Percentiles rank a stretch among this genome's conserved stretches.
phyloP scores from a whole-genome alignment of 2,329 filamentous ascomycete species.

The Fusarium hostae region DNA sequence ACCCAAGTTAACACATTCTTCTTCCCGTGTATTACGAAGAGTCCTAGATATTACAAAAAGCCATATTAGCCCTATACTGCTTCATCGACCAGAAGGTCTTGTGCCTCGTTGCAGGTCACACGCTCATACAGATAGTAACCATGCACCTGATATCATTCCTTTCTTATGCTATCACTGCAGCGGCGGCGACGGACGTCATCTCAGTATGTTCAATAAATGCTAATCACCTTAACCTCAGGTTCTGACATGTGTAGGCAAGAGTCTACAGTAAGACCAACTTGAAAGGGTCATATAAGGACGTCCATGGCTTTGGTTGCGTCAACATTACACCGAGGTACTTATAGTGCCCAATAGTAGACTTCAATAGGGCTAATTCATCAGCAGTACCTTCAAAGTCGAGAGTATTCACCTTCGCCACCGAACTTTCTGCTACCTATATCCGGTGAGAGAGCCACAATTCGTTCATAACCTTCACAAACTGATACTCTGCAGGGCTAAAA shows the following conservation, averaged over 20 bases:
- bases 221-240: fast-evolving
- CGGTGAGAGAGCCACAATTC: neutral
- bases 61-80: too few relatives aligned
- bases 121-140: too few relatives aligned
- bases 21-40: neutral
- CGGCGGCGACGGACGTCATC: neutral
- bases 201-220: neutral
- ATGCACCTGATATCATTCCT: neutral
- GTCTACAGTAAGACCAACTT: neutral
- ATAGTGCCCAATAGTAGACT: fast-evolving
- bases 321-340: neutral
- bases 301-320: neutral
- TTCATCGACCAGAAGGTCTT: neutral
- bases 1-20: fast-evolving
- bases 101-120: neutral
- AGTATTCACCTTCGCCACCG: neutral
- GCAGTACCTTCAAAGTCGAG: neutral
- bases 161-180: neutral
- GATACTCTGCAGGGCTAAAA: neutral
- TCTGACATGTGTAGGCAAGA: neutral
- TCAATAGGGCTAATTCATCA: neutral
- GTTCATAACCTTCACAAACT: fast-evolving
- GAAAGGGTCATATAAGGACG: neutral
- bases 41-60: too few relatives aligned
- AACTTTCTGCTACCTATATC: neutral